Percentiles rank a stretch among this genome's conserved stretches.
Evolutionary conservation across 805 yeast species (phyloP).

Genomic region (Candida berthetii): DNA sequence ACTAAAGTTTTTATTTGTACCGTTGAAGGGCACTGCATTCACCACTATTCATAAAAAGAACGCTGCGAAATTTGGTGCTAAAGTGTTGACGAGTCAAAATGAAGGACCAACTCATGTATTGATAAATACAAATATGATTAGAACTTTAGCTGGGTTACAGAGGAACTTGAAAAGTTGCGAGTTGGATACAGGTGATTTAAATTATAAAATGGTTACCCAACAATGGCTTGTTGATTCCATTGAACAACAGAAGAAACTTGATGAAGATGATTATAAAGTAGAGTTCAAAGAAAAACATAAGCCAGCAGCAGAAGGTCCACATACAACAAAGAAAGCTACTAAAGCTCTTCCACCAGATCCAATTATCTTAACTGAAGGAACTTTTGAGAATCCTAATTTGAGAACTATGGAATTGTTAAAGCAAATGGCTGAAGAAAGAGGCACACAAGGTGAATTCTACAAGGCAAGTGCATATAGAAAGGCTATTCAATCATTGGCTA

Average conservation of each 20-base stretch:
- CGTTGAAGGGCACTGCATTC: slow-evolving; percentile 13
- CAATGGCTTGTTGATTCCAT: slow-evolving; percentile 17
- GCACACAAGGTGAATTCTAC: slow-evolving; percentile 26
- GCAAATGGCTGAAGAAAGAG: slow-evolving; percentile 15
- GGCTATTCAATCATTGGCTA: slow-evolving; percentile 33
- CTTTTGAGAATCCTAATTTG: slow-evolving; percentile 14
- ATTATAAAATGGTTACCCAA: slow-evolving; percentile 8
- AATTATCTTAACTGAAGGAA: slow-evolving; percentile 4
- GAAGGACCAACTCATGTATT: slow-evolving; percentile 9
- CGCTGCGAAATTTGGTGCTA: slow-evolving; percentile 14
- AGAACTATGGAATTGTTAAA: slow-evolving; percentile 12
- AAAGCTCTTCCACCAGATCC: slow-evolving; percentile 4
- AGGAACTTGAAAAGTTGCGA: neutral
- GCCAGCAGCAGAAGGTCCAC: no score
- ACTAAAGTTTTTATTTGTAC: slow-evolving; percentile 12
- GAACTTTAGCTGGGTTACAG: neutral
- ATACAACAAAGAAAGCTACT: neutral
- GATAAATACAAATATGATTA: slow-evolving; percentile 10
- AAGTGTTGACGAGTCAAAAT: slow-evolving; percentile 4
- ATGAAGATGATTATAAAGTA: slow-evolving; percentile 1
- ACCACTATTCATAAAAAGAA: slow-evolving; percentile 10
- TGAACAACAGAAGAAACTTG: slow-evolving; percentile 3
- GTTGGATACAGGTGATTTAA: neutral
- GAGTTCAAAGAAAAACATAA: neutral
- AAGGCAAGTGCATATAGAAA: slow-evolving; percentile 34